Conservation (phyloP, 129 eudicot species). For the Flaveria brownii region DNA sequence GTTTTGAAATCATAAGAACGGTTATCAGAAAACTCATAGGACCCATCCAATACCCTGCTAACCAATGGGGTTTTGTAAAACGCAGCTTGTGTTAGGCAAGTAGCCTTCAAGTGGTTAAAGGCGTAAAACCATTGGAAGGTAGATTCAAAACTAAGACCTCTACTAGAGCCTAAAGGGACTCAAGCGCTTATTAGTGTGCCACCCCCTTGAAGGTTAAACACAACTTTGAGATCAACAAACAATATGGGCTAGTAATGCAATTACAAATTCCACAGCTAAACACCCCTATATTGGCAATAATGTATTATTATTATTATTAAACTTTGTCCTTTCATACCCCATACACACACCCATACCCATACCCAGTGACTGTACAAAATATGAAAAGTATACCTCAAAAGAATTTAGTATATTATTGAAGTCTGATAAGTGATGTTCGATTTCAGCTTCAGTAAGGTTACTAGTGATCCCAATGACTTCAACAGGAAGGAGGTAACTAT, state of each 20-base stretch:
- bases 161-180: too few species aligned
- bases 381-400: constrained; percentile 63
- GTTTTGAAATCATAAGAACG: too few species aligned
- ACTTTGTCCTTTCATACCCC: background rate
- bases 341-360: background rate
- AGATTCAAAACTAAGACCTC: too few species aligned
- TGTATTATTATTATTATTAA: background rate
- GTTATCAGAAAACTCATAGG: too few species aligned
- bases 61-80: too few species aligned
- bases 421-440: constrained; percentile 66
- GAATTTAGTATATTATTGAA: constrained; percentile 60
- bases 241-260: background rate
- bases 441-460: constrained; percentile 51
- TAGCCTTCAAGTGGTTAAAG: too few species aligned
- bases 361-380: background rate
- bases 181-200: too few species aligned
- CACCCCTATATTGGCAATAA: constrained; percentile 7
- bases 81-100: too few species aligned
- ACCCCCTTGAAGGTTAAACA: constrained; percentile 1
- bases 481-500: constrained; percentile 93
- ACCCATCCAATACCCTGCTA: background rate
- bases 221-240: background rate
- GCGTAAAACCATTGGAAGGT: too few species aligned
- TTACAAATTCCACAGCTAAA: background rate
- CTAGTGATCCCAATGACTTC: constrained; percentile 76